Evolutionary conservation across 1,139 yeast species (phyloP).

Genomic region (Lodderomyces orthopsilosis): DNA sequence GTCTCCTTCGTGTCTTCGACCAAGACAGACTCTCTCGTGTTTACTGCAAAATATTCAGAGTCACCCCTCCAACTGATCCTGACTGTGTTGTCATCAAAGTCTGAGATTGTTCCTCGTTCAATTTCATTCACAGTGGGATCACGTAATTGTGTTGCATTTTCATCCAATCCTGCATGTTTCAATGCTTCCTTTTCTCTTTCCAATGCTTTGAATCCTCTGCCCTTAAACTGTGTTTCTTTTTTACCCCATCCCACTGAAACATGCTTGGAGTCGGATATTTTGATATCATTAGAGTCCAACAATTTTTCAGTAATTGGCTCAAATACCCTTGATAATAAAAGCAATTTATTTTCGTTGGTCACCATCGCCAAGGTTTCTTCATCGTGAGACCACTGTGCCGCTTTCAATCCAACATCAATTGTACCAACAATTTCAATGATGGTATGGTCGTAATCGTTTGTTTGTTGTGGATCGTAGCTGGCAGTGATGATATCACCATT

Average conservation of each 20-base stretch:
- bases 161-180: conserved; percentile 65
- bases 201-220: conserved; percentile 83
- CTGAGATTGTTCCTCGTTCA: conserved; percentile 64
- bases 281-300: conserved; percentile 61
- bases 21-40: conserved; percentile 54
- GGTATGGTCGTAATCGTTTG: conserved; percentile 52
- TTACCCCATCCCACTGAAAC: conserved; percentile 99
- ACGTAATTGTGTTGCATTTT: conserved; percentile 51
- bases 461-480: conserved; percentile 49
- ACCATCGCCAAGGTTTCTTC: conserved; percentile 78
- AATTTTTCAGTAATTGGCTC: conserved; percentile 73
- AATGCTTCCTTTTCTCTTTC: conserved; percentile 63
- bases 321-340: conserved; percentile 70
- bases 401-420: conserved; percentile 69
- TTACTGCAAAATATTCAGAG: conserved; percentile 75
- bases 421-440: conserved; percentile 78
- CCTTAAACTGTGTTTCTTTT: conserved; percentile 94
- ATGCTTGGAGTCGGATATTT: conserved; percentile 64
- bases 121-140: conserved; percentile 90
- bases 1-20: conserved; percentile 40
- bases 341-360: conserved; percentile 59
- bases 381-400: conserved; percentile 89
- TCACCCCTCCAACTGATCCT: conserved; percentile 93
- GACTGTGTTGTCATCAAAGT: conserved; percentile 44
- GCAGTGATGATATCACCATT: conserved; percentile 71